Conservation (phyloP, 228 moss, liverwort and hornwort genomes). For the Sphagnum magellanicum region DNA sequence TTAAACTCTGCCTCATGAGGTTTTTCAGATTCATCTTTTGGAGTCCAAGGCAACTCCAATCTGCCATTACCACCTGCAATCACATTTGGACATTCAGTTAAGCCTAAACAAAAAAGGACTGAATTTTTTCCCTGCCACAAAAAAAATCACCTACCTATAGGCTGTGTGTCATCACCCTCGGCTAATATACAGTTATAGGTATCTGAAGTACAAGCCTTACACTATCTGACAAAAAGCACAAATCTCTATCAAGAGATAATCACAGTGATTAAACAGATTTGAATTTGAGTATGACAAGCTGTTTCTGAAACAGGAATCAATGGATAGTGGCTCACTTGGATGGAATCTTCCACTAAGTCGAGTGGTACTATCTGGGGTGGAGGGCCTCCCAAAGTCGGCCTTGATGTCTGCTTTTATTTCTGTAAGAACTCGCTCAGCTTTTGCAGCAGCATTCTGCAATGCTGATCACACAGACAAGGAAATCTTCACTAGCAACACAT, state of each 20-base stretch:
- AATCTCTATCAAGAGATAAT: background rate
- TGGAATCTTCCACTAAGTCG: slow-evolving; percentile 33
- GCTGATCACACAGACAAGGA: slow-evolving; percentile 36
- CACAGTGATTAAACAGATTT: background rate
- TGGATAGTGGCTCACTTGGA: slow-evolving; percentile 22
- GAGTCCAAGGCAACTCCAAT: slow-evolving; percentile 52
- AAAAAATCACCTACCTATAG: too few relatives aligned
- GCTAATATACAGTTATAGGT: too few relatives aligned
- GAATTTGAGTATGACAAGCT: background rate
- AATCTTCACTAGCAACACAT: slow-evolving; percentile 4
- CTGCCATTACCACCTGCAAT: slow-evolving; percentile 31
- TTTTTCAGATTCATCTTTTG: slow-evolving; percentile 57
- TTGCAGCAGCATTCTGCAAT: slow-evolving; percentile 91
- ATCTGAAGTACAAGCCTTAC: too few relatives aligned
- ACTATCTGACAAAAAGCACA: background rate
- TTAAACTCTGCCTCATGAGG: slow-evolving; percentile 65
- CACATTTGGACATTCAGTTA: background rate
- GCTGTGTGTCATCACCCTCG: too few relatives aligned
- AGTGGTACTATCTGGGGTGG: slow-evolving; percentile 29
- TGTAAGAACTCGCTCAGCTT: slow-evolving; percentile 89
- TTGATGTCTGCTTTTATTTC: slow-evolving; percentile 97
- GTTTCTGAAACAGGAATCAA: background rate
- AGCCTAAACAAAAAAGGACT: too few relatives aligned
- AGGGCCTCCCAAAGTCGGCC: slow-evolving; percentile 66
- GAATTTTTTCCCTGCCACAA: too few relatives aligned